Evolutionary conservation across 805 yeast genomes (phyloP).

Genomic region (Saturnispora mendoncae): DNA sequence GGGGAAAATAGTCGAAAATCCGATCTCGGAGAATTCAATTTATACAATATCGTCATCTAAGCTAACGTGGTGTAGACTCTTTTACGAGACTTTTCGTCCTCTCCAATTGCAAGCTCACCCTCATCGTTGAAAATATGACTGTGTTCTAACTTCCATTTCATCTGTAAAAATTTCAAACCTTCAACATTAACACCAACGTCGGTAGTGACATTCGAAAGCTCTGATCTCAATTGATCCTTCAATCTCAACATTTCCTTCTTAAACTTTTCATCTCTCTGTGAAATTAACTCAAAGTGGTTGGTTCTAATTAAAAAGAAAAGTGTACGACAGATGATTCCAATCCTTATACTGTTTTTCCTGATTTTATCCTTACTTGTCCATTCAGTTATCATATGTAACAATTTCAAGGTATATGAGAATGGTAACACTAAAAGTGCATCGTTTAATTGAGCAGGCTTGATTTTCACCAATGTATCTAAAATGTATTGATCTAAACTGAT

Average conservation of each 20-base stretch:
- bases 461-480: slow-evolving; percentile 56
- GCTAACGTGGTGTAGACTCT: slow-evolving; percentile 46
- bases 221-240: slow-evolving; percentile 49
- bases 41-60: slow-evolving; percentile 8
- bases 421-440: slow-evolving; percentile 90
- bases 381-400: slow-evolving; percentile 62
- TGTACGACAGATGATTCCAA: slow-evolving; percentile 63
- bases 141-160: slow-evolving; percentile 74
- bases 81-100: slow-evolving; percentile 46
- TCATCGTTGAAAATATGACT: slow-evolving; percentile 66
- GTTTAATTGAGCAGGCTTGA: slow-evolving; percentile 78
- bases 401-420: slow-evolving; percentile 66
- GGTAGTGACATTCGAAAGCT: slow-evolving; percentile 42
- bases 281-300: slow-evolving; percentile 71
- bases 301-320: slow-evolving; percentile 64
- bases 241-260: slow-evolving; percentile 59
- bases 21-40: slow-evolving; percentile 1
- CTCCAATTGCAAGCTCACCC: slow-evolving; percentile 34
- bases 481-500: slow-evolving; percentile 72
- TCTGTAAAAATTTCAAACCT: slow-evolving; percentile 65
- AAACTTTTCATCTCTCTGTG: slow-evolving; percentile 54
- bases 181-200: slow-evolving; percentile 78
- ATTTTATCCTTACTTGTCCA: slow-evolving; percentile 50
- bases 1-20: background rate
- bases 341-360: slow-evolving; percentile 37